Evolutionary conservation across 495 filamentous ascomycete species (phyloP).

Genomic region (Gamarada debralockiae): DNA sequence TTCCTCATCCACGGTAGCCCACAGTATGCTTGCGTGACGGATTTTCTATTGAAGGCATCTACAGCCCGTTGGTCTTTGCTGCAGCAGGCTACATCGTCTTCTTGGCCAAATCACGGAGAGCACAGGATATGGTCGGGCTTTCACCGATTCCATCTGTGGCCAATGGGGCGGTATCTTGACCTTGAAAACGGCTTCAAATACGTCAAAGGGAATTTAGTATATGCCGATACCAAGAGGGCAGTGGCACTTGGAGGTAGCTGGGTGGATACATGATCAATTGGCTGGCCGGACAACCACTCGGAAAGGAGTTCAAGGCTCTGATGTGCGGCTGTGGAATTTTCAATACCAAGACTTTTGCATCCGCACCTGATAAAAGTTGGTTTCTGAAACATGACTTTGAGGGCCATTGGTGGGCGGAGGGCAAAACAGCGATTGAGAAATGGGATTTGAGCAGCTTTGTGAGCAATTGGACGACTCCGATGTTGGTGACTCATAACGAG

Average conservation of each 20-base stretch:
- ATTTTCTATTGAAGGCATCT: slow-evolving; percentile 82
- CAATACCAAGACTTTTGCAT: slow-evolving; percentile 66
- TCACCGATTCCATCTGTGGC: slow-evolving; percentile 67
- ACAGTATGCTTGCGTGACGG: slow-evolving; percentile 66
- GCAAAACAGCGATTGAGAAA: slow-evolving; percentile 64
- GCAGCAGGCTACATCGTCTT: slow-evolving; percentile 87
- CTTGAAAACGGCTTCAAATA: slow-evolving; percentile 73
- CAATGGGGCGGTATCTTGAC: slow-evolving; percentile 85
- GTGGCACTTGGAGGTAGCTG: slow-evolving; percentile 81
- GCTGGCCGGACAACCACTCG: slow-evolving; percentile 62
- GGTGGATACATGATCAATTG: slow-evolving; percentile 84
- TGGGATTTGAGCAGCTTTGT: slow-evolving; percentile 75
- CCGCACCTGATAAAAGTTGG: slow-evolving; percentile 79
- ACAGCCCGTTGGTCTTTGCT: slow-evolving; percentile 83
- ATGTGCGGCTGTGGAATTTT: slow-evolving; percentile 88
- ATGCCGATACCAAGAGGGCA: slow-evolving; percentile 67
- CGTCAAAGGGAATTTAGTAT: slow-evolving; percentile 63
- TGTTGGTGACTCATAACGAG: slow-evolving; percentile 76
- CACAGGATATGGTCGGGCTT: slow-evolving; percentile 73
- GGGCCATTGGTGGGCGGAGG: no score
- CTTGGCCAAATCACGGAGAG: slow-evolving; percentile 81
- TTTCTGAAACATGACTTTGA: slow-evolving; percentile 81
- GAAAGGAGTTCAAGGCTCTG: slow-evolving; percentile 78
- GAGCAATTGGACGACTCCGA: slow-evolving; percentile 71
- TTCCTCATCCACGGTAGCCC: slow-evolving; percentile 85